Evolutionary conservation across 257 asterid species (phyloP).

Genomic region (Solanum sitiens): DNA sequence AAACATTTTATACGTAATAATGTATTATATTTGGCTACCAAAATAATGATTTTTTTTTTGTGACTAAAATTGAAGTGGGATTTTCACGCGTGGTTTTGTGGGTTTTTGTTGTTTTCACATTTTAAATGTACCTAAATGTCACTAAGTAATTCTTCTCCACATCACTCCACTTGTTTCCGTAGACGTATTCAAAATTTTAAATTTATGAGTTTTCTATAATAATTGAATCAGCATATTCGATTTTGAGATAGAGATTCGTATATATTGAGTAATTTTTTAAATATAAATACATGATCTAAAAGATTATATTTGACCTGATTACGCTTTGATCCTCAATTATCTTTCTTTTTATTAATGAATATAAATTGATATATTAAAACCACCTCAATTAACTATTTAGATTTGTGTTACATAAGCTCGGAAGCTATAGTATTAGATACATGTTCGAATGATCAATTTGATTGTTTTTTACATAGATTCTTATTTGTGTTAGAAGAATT

Average conservation of each 20-base stretch:
- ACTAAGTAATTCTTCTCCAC: neutral
- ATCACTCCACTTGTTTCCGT: neutral
- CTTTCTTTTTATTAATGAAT: neutral
- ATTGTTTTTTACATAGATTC: no score
- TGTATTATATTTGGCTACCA: neutral
- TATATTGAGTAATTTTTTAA: no score
- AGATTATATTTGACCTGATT: no score
- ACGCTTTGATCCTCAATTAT: rapidly evolving
- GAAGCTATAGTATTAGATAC: no score
- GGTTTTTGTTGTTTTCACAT: neutral
- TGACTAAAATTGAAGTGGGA: neutral
- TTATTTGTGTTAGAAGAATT: no score
- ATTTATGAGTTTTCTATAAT: neutral
- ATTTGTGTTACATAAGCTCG: no score
- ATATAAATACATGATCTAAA: no score
- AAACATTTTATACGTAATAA: no score
- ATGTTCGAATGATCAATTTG: no score
- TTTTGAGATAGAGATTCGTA: no score
- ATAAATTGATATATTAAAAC: neutral
- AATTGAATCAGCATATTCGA: no score
- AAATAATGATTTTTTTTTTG: neutral
- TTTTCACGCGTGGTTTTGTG: neutral
- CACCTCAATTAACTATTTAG: neutral
- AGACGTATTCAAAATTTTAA: neutral
- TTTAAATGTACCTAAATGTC: neutral